Evolutionary conservation across 2,329 filamentous ascomycete species (phyloP).

Genomic region (Fusarium clavum): DNA sequence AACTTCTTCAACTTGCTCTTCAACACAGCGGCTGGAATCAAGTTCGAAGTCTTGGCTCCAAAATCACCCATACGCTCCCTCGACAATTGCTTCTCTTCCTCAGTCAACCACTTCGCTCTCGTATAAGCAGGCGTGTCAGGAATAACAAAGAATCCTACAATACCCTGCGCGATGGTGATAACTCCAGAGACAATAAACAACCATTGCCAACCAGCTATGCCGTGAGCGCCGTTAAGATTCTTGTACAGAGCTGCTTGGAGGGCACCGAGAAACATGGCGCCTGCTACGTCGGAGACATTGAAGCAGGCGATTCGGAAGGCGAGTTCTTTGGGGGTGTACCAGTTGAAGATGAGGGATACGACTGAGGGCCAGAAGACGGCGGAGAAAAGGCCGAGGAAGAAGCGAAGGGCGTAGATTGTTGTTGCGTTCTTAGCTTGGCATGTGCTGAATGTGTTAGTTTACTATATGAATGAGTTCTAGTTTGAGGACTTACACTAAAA

Average conservation of each 20-base stretch:
- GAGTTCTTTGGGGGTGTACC: constrained; percentile 58
- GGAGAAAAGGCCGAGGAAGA: constrained; percentile 57
- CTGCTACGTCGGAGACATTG: constrained; percentile 57
- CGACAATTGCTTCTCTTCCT: constrained; percentile 45
- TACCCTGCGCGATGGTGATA: constrained; percentile 56
- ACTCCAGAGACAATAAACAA: constrained; percentile 59
- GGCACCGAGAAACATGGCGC: constrained; percentile 58
- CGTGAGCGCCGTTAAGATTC: constrained; percentile 55
- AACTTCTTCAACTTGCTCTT: constrained; percentile 45
- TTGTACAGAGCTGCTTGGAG: constrained; percentile 57
- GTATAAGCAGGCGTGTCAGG: constrained; percentile 49
- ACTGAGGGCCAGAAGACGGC: constrained; percentile 54
- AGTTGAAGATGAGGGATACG: constrained; percentile 56
- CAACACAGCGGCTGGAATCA: constrained; percentile 43
- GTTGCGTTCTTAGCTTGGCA: constrained; percentile 52
- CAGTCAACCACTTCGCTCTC: constrained; percentile 47
- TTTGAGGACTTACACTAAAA: constrained; percentile 37
- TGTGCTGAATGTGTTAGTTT: constrained; percentile 32
- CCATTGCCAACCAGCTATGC: constrained; percentile 59
- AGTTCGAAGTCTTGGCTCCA: constrained; percentile 47
- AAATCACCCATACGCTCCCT: constrained; percentile 45
- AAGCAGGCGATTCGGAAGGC: constrained; percentile 57
- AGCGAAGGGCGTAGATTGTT: constrained; percentile 55
- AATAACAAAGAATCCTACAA: constrained; percentile 55
- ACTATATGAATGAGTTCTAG: accelerated